Conservation (phyloP, 352 stramenopile genomes). For the Pythium chondricola region DNA sequence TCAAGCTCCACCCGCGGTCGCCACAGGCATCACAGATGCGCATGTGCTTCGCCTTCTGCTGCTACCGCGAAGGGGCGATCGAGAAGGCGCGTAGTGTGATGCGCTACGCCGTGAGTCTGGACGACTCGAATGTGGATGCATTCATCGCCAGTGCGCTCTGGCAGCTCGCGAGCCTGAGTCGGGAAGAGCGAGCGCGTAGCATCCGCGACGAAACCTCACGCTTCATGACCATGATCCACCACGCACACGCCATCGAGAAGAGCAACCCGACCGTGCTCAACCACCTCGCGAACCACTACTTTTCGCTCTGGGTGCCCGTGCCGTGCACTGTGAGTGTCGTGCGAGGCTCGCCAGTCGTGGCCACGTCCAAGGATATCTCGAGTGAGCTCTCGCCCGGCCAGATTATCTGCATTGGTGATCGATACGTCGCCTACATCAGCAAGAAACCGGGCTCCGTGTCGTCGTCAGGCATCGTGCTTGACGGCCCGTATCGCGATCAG, state of each 20-base stretch:
- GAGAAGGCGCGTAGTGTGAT: slow-evolving; percentile 83
- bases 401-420: slow-evolving; percentile 90
- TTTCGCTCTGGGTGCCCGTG: slow-evolving; percentile 94
- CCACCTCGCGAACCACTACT: slow-evolving; percentile 98
- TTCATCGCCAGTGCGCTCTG: slow-evolving; percentile 92
- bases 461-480: slow-evolving; percentile 56
- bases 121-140: slow-evolving; percentile 92
- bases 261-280: slow-evolving; percentile 92
- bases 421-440: slow-evolving; percentile 88
- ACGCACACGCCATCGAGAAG: slow-evolving; percentile 87
- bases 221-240: slow-evolving; percentile 89
- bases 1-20: slow-evolving; percentile 90
- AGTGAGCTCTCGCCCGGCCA: slow-evolving; percentile 87
- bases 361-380: slow-evolving; percentile 84
- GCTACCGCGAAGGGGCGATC: slow-evolving; percentile 90
- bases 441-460: slow-evolving; percentile 55
- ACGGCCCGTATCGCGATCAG: slow-evolving; percentile 77
- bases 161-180: slow-evolving; percentile 78
- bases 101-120: slow-evolving; percentile 74
- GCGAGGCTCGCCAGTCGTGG: slow-evolving; percentile 78
- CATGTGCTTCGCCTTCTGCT: slow-evolving; percentile 96
- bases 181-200: slow-evolving; percentile 64
- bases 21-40: slow-evolving; percentile 88
- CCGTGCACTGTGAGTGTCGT: slow-evolving; percentile 83
- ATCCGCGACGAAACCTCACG: slow-evolving; percentile 85